These are phyloP conservation scores for Suillus variegatus DNA, from an alignment of 768 basidiomycete genomes.

Conservation along the genomic window DNA sequence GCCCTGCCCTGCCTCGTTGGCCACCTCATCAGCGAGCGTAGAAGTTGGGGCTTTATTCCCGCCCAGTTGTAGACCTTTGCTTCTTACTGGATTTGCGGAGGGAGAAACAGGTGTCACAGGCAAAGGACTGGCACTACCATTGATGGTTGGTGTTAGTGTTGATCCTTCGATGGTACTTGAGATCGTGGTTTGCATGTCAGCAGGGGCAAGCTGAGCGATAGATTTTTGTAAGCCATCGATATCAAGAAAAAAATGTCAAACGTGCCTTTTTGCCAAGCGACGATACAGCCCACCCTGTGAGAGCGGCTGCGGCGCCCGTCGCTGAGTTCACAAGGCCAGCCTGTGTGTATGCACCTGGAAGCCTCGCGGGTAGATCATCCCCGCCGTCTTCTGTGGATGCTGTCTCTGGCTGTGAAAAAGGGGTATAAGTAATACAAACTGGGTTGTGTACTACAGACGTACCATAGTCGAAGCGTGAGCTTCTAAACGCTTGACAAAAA, in stretches of 20 bases:
- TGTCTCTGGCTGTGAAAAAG: conserved; percentile 54
- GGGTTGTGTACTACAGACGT: conserved; percentile 20
- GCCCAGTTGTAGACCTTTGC: conserved; percentile 73
- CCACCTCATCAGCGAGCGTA: conserved; percentile 56
- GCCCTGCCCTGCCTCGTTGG: conserved; percentile 30
- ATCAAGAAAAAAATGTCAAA: neutral
- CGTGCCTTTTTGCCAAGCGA: conserved; percentile 81
- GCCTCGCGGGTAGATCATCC: conserved; percentile 28
- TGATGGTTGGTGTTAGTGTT: conserved; percentile 41
- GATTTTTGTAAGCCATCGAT: neutral
- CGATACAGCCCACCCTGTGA: conserved; percentile 97
- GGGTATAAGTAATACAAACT: neutral
- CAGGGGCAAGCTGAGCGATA: conserved; percentile 56
- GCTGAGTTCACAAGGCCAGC: conserved; percentile 74
- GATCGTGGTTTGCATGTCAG: conserved; percentile 75
- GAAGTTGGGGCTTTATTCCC: conserved; percentile 46
- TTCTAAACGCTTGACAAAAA: conserved; percentile 85
- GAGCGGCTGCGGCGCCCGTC: conserved; percentile 85
- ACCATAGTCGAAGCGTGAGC: conserved; percentile 83
- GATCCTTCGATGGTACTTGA: conserved; percentile 40
- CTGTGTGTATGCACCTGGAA: conserved; percentile 31
- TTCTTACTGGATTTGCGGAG: conserved; percentile 32
- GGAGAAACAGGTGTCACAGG: conserved; percentile 9
- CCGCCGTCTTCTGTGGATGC: conserved; percentile 37
- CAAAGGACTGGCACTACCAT: neutral